These are phyloP conservation scores for Aureobasidium sp. DNA, from an alignment of 2,329 filamentous ascomycete species.

Conservation along the genomic window DNA sequence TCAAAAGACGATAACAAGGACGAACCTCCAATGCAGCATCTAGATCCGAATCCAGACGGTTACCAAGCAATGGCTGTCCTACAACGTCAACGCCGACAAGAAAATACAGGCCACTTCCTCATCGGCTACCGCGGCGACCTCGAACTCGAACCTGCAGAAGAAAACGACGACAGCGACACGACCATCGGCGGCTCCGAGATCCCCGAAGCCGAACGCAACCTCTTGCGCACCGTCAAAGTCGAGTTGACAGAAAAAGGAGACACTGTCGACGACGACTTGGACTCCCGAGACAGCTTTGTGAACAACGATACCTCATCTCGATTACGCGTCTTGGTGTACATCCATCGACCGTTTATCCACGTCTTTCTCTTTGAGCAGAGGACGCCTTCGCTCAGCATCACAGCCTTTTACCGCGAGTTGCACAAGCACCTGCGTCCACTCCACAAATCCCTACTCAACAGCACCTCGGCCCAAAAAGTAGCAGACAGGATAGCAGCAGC, in stretches of 20 bases:
- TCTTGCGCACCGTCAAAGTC: slow-evolving; percentile 58
- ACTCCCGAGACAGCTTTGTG: not conserved
- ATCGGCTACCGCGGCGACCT: slow-evolving; percentile 61
- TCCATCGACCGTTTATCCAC: slow-evolving; percentile 66
- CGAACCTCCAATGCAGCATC: slow-evolving; percentile 18
- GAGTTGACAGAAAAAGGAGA: slow-evolving; percentile 37
- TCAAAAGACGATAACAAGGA: slow-evolving; percentile 15
- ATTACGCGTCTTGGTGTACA: slow-evolving; percentile 63
- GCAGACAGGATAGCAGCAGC: slow-evolving; percentile 31
- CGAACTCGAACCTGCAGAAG: slow-evolving; percentile 37
- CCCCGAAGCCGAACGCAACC: slow-evolving; percentile 39
- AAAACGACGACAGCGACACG: slow-evolving; percentile 33
- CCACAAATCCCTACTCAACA: slow-evolving; percentile 35
- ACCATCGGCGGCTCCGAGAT: slow-evolving; percentile 16
- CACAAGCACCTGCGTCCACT: slow-evolving; percentile 44
- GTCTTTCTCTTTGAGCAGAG: slow-evolving; percentile 60
- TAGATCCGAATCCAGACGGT: slow-evolving; percentile 31
- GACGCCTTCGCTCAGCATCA: slow-evolving; percentile 44
- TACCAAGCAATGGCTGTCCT: slow-evolving; percentile 51
- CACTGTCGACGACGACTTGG: not conserved
- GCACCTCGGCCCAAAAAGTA: slow-evolving; percentile 34
- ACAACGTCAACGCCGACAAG: slow-evolving; percentile 39
- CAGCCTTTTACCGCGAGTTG: slow-evolving; percentile 40
- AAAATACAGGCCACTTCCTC: slow-evolving; percentile 50
- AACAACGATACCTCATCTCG: slow-evolving; percentile 18